Evolutionary conservation across 306 rosid species (phyloP).

Genomic region (Vicia villosa): DNA sequence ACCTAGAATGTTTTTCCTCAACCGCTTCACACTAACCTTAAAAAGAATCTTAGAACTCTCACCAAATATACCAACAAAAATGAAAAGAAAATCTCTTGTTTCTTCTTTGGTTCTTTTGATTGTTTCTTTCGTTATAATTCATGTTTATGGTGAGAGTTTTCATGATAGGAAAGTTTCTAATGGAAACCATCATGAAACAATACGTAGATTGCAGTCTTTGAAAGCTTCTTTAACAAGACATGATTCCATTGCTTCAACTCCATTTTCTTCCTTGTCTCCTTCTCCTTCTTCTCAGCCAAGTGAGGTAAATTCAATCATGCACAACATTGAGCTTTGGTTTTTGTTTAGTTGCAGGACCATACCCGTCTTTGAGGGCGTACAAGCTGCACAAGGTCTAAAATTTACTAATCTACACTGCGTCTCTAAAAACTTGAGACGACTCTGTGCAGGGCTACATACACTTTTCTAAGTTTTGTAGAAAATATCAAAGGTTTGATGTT

Average conservation of each 20-base stretch:
- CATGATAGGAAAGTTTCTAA: slow-evolving; percentile 31
- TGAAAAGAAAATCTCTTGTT: slow-evolving; percentile 28
- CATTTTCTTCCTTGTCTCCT: slow-evolving; percentile 37
- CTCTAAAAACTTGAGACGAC: no score
- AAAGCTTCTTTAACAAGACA: slow-evolving; percentile 45
- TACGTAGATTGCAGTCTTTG: slow-evolving; percentile 46
- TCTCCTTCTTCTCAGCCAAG: slow-evolving; percentile 33
- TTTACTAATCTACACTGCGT: no score
- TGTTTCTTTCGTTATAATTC: slow-evolving; percentile 33
- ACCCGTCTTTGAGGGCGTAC: no score
- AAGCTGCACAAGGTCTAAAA: no score
- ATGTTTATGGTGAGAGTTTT: slow-evolving; percentile 30
- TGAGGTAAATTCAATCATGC: slow-evolving; percentile 38
- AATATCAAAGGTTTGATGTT: slow-evolving; percentile 31
- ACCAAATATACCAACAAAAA: slow-evolving; percentile 41
- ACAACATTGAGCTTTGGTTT: not conserved
- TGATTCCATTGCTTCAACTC: slow-evolving; percentile 47
- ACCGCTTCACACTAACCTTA: slow-evolving; percentile 28
- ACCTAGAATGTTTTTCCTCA: slow-evolving; percentile 36
- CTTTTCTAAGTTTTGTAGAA: not conserved
- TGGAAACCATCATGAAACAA: slow-evolving; percentile 27
- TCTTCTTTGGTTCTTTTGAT: slow-evolving; percentile 36
- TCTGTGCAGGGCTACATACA: no score
- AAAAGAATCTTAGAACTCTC: slow-evolving; percentile 9
- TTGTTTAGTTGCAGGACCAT: no score